Base-by-base conservation (phyloP, 1,139 yeast species). In the Lodderomyces metapsilosis region DNA sequence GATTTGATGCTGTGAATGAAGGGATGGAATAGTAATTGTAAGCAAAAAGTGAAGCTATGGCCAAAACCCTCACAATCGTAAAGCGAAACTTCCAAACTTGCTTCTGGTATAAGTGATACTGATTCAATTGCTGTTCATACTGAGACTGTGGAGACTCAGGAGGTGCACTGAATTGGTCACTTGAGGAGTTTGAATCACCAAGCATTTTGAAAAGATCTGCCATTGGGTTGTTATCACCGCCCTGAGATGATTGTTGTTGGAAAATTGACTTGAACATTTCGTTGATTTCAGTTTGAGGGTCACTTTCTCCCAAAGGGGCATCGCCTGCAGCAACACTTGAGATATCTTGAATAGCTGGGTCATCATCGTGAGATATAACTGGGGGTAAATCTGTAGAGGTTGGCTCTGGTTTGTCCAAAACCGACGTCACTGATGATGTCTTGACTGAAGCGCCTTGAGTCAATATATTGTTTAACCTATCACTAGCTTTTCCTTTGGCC, bases 401-500 rank as follows among this genome's bases (percentile, higher is more conserved):
- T 37, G 40, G 8, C 18, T 43, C 47, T 17, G 47, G 44, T 43
- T 58, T 52, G 39, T 68, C 76, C 52, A 71, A 59, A 4, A 69
- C 72, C 5, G 76, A 71, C 3, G 56, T 61, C 2, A 58, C 67
- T 0, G 57, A 18, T 9, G 58, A 45, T 9, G 59, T 41, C 37
- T 70, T 63, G 16, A 69, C 70, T 5, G 75, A 68, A 2, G 72
- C 62, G 2, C 76, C 76, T 50, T 64, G 73, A 36, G 59, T 52
- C 44, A 71, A 59, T 23, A 72, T 72, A 34, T 48, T 75, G 48
- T 76, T 78, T 52, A 84, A 61, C 44, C 92, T 67, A 13, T 71
- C 69, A 3, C 77, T 57, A 17, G 82, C 84, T 37, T 74, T 73
- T 3, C 85, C 84, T 46, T 76, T 68, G 41, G 73, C 68, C 71